Conservation (phyloP, 441 rosid species). For the Rhodomyrtus psidioides region DNA sequence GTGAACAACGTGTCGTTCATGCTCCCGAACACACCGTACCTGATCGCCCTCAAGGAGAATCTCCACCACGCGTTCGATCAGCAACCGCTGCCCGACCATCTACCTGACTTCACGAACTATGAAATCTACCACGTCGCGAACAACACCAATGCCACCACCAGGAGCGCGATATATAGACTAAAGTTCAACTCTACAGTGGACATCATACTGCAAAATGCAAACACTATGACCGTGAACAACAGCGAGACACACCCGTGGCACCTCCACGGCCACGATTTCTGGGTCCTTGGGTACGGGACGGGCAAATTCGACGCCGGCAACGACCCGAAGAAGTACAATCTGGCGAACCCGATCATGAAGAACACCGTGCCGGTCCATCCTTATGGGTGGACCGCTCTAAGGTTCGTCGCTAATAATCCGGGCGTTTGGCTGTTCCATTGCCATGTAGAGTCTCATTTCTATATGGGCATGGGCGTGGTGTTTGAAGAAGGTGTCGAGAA, state of each 20-base stretch:
- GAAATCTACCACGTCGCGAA: conserved; percentile 3
- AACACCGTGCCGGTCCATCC: conserved; percentile 71
- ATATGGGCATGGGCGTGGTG: conserved; percentile 67
- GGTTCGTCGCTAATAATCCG: conserved; percentile 59
- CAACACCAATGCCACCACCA: conserved; percentile 29
- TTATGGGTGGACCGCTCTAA: conserved; percentile 61
- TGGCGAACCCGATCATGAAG: conserved; percentile 62
- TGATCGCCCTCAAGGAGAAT: conserved; percentile 44
- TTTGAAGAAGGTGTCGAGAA: conserved; percentile 53
- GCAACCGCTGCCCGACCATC: conserved; percentile 33
- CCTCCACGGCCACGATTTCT: conserved; percentile 81
- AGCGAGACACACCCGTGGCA: conserved; percentile 94
- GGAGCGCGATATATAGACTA: conserved; percentile 36
- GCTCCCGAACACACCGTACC: conserved; percentile 49
- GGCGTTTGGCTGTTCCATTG: conserved; percentile 77
- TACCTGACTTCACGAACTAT: conserved; percentile 20
- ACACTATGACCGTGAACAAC: conserved; percentile 13
- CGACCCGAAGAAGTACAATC: conserved; percentile 32
- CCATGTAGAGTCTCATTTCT: conserved; percentile 68
- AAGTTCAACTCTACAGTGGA: conserved; percentile 50
- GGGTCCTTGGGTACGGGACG: conserved; percentile 61
- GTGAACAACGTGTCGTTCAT: conserved; percentile 56
- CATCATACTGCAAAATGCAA: conserved; percentile 59
- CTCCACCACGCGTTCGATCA: conserved; percentile 27
- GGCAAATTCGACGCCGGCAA: conserved; percentile 38